phyloP scores from a whole-genome alignment of 768 basidiomycete genomes.

The Hygrocybe punicea region DNA sequence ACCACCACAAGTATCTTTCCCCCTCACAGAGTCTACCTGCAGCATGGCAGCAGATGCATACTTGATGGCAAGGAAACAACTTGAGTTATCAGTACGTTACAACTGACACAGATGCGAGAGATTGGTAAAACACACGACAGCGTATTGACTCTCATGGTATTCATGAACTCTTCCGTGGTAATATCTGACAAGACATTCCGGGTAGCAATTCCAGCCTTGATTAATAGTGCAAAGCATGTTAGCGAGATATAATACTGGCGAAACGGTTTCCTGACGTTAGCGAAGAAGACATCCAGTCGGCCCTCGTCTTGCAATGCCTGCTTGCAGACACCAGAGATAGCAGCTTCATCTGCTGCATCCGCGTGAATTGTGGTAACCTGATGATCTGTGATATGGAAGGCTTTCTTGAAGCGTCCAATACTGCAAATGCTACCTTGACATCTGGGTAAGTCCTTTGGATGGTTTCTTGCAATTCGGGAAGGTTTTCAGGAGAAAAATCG shows the following conservation, averaged over 20 bases:
- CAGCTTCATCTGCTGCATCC: conserved; percentile 77
- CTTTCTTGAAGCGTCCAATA: background rate
- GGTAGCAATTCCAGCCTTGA: conserved; percentile 65
- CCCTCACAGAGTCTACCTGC: conserved; percentile 57
- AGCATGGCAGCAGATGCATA: conserved; percentile 81
- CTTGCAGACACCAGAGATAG: conserved; percentile 66
- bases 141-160: conserved; percentile 72
- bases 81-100: conserved; percentile 27
- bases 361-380: conserved; percentile 76
- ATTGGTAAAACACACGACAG: conserved; percentile 42
- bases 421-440: conserved; percentile 57
- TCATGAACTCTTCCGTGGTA: conserved; percentile 64
- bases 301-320: conserved; percentile 78
- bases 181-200: conserved; percentile 46
- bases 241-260: background rate
- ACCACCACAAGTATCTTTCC: conserved; percentile 68
- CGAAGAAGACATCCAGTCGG: conserved; percentile 89
- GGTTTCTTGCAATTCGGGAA: conserved; percentile 67
- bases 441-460: conserved; percentile 68
- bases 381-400: conserved; percentile 1
- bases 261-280: conserved; percentile 60
- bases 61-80: conserved; percentile 88
- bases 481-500: conserved; percentile 29
- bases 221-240: conserved; percentile 7
- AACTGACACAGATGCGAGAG: background rate